A percentile compares a stretch with the other conserved stretches of the same genome.
These are phyloP conservation scores for Coniophora puteana DNA, from an alignment of 1,284 basidiomycete genomes.

Conservation along the genomic window DNA sequence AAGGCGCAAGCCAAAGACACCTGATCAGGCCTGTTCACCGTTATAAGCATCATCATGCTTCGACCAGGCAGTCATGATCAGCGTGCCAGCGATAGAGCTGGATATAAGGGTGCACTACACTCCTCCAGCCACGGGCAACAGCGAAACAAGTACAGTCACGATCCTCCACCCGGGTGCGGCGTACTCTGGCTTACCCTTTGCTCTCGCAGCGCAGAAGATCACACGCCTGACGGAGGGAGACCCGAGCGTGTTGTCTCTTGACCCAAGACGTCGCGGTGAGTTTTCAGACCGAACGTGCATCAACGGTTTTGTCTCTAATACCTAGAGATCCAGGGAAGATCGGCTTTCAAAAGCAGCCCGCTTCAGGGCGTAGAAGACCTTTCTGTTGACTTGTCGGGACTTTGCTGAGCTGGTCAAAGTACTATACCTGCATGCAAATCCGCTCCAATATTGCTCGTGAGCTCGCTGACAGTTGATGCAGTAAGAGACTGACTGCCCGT, in stretches of 20 bases:
- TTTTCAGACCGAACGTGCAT: slow-evolving; percentile 1
- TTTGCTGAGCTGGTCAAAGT: slow-evolving; percentile 64
- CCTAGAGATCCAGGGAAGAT: slow-evolving; percentile 73
- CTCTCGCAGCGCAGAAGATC: slow-evolving; percentile 82
- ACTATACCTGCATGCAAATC: slow-evolving; percentile 61
- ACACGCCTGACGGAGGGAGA: slow-evolving; percentile 59
- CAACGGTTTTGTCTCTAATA: neutral
- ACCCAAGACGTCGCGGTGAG: slow-evolving; percentile 88
- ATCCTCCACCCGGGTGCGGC: slow-evolving; percentile 96
- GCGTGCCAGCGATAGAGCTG: slow-evolving; percentile 56
- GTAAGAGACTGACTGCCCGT: slow-evolving; percentile 5
- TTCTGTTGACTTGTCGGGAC: slow-evolving; percentile 65
- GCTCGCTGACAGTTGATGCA: slow-evolving; percentile 18
- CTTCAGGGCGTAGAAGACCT: too few species aligned
- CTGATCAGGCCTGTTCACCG: slow-evolving; percentile 63
- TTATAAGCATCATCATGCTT: slow-evolving; percentile 78
- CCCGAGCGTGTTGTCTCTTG: slow-evolving; percentile 81
- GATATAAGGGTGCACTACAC: slow-evolving; percentile 80
- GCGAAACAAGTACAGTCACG: slow-evolving; percentile 64
- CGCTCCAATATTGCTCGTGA: slow-evolving; percentile 74
- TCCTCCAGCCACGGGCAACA: slow-evolving; percentile 39
- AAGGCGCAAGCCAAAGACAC: slow-evolving; percentile 28
- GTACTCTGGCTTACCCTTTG: slow-evolving; percentile 86
- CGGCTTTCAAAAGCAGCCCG: slow-evolving; percentile 36
- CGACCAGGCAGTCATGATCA: slow-evolving; percentile 69